Evolutionary conservation across 2,329 filamentous ascomycete genomes (phyloP).

Genomic region (Fusarium beomiforme): DNA sequence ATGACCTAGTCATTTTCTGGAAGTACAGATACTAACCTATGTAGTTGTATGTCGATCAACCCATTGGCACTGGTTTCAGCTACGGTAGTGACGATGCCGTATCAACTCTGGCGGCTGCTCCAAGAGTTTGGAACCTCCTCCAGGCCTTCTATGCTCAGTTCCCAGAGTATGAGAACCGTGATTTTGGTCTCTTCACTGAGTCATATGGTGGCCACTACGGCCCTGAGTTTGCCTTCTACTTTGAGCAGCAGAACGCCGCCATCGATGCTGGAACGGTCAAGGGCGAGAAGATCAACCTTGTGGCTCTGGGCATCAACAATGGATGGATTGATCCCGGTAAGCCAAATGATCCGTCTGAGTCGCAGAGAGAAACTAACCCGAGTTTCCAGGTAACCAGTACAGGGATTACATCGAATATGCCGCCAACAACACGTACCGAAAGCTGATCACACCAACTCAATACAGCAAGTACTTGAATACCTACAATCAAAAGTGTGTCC

Average conservation of each 20-base stretch:
- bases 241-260: conserved; percentile 63
- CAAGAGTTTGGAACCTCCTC: conserved; percentile 61
- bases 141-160: conserved; percentile 72
- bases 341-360: no score
- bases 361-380: neutral
- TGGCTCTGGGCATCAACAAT: conserved; percentile 66
- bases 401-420: conserved; percentile 46
- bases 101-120: conserved; percentile 45
- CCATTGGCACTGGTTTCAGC: conserved; percentile 46
- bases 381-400: conserved; percentile 32
- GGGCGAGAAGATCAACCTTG: conserved; percentile 57
- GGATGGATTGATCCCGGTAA: conserved; percentile 61
- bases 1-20: accelerated
- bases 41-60: conserved; percentile 74
- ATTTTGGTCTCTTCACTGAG: conserved; percentile 64
- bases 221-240: conserved; percentile 64
- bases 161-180: conserved; percentile 67
- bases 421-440: conserved; percentile 46
- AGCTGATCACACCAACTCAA: conserved; percentile 37
- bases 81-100: conserved; percentile 39
- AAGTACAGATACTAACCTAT: accelerated
- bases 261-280: conserved; percentile 56
- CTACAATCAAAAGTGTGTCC: conserved; percentile 40
- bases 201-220: conserved; percentile 68
- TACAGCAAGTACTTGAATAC: conserved; percentile 40